phyloP scores from a whole-genome alignment of 1,139 yeast species.

The Yamadazyma spencermartinsiae region DNA sequence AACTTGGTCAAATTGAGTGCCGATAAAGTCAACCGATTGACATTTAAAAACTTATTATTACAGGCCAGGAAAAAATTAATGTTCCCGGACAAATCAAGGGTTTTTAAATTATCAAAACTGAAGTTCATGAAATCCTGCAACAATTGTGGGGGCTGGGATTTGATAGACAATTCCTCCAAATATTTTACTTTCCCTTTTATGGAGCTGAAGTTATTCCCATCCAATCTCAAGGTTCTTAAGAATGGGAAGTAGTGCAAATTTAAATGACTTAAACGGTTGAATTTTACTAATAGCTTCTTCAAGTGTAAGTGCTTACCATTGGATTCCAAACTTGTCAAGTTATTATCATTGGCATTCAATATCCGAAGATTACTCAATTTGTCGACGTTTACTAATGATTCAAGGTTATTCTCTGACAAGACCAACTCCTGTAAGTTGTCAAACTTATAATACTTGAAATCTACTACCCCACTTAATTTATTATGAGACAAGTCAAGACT shows the following conservation, averaged over 20 bases:
- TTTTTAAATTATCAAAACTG: conserved; percentile 22
- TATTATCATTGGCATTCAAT: conserved; percentile 47
- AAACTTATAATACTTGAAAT: conserved; percentile 36
- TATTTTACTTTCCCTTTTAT: conserved; percentile 27
- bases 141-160: conserved; percentile 27
- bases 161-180: conserved; percentile 45
- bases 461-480: conserved; percentile 35
- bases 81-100: conserved; percentile 45
- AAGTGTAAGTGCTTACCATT: conserved; percentile 27
- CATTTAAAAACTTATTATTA: conserved; percentile 28
- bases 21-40: conserved; percentile 41
- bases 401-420: conserved; percentile 43
- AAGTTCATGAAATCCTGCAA: conserved; percentile 19
- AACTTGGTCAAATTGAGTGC: conserved; percentile 43
- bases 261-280: conserved; percentile 35
- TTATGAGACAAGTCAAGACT: conserved; percentile 46
- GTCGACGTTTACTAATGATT: conserved; percentile 35
- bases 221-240: conserved; percentile 47
- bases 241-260: conserved; percentile 35
- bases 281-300: conserved; percentile 45
- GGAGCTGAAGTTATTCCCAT: conserved; percentile 38
- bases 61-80: conserved; percentile 8
- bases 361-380: conserved; percentile 34
- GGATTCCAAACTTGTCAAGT: conserved; percentile 26
- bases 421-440: conserved; percentile 46